Evolutionary conservation across 2,329 filamentous ascomycete species (phyloP), one percentile per base, ranked within the genome.

Genomic region (Aschersonia sp.): DNA sequence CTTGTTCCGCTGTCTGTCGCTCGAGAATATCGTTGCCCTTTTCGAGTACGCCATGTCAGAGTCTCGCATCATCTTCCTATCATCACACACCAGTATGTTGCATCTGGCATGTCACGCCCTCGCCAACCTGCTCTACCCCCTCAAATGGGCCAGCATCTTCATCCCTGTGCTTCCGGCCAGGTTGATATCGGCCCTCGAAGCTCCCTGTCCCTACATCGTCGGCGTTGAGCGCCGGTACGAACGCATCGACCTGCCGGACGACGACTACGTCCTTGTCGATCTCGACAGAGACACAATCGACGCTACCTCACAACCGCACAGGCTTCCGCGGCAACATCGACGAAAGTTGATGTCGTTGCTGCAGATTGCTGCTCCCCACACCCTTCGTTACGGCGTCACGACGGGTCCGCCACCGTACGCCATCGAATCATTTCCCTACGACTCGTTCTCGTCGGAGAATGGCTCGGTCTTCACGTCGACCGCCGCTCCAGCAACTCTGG

Each of bases 121-220:
- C 49, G 77, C 79, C 32, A 89, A 83, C 62, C 70, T 97, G 39
- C 69, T 98, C 22, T 98, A 95, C 61, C 90, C 89, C 6, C 70
- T 97, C 46, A 84, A 87, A 53, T 97, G 92, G 90, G 79, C 86
- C 4, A 94, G 89, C 56, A 87, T 97, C 45, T 88, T 95, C 60
- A 95, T 97, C 53, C 90, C 90, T 2, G 76, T 97, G 35, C 74
- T 98, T 7, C 90, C 90, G 5, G 86, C 87, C 7, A 80, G 90
- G 37, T 71, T 98, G 29, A 74, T 98, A 8, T 89, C 92, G 47
- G 90, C 88, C 3, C 74, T 98, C 14, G 92, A 97, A 57, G 90
- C 90, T 1, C 90, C 90, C 3, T 97, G 92, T 56, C 92, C 92
- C 0, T 98, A 97, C 58, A 95, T 98, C 54, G 87, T 97, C 42